phyloP scores from a whole-genome alignment of 257 asterid genomes.

The Mentha longifolia region DNA sequence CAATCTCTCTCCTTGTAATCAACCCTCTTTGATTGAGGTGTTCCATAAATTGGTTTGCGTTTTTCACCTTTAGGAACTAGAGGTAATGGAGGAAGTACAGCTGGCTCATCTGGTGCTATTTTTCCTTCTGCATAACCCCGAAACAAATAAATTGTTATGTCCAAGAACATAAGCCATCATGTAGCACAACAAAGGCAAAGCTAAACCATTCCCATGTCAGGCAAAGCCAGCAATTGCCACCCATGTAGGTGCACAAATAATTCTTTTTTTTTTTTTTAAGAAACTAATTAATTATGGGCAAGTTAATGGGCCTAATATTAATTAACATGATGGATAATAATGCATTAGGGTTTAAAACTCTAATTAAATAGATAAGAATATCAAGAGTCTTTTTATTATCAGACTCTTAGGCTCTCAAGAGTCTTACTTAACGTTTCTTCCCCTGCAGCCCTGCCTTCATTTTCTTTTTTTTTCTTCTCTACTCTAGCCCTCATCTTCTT shows the following conservation, averaged over 20 bases:
- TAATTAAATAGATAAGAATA: no score
- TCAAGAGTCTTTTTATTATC: no score
- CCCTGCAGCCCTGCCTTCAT: no score
- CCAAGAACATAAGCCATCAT: constrained; percentile 17
- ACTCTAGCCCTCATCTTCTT: no score
- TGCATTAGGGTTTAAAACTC: no score
- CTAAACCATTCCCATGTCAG: not conserved
- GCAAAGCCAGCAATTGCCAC: not conserved
- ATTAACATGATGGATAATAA: no score
- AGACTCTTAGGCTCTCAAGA: no score
- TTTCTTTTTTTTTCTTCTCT: no score
- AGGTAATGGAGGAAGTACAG: constrained; percentile 85
- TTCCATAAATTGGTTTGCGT: constrained; percentile 55
- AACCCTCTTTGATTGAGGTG: constrained; percentile 78
- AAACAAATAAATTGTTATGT: constrained; percentile 18
- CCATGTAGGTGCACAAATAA: not conserved
- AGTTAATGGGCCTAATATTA: no score
- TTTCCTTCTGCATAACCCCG: constrained; percentile 76
- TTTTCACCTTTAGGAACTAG: constrained; percentile 80
- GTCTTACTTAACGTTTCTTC: no score
- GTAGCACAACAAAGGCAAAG: constrained; percentile 1
- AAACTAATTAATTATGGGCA: no score
- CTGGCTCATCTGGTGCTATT: constrained; percentile 83
- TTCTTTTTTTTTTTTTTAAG: no score
- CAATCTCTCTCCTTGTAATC: constrained; percentile 86